A percentile compares a stretch with the other conserved stretches of the same genome.
phyloP scores from a whole-genome alignment of 768 basidiomycete species.

The Hygrophorus russula region DNA sequence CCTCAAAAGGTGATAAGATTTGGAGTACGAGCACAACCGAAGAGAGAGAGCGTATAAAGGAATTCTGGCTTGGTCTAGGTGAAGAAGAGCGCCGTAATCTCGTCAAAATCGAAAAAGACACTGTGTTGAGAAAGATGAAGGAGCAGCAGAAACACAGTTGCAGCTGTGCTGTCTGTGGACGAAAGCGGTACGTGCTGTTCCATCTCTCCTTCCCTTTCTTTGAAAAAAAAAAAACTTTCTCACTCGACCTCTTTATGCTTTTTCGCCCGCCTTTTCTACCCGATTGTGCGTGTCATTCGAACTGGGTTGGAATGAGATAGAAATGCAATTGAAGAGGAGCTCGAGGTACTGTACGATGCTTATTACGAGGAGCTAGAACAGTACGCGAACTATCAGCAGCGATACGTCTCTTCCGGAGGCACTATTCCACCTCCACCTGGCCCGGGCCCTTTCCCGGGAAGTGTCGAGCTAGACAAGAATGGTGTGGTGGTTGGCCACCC shows the following conservation, averaged over 20 bases:
- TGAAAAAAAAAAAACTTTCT: constrained; percentile 9
- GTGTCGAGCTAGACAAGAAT: constrained; percentile 92
- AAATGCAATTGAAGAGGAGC: constrained; percentile 98
- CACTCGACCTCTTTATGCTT: constrained; percentile 16
- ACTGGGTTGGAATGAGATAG: constrained; percentile 26
- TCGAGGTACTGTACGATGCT: constrained; percentile 99
- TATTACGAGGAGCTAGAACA: constrained; percentile 99
- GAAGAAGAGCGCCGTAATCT: constrained; percentile 86
- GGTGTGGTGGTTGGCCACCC: constrained; percentile 48
- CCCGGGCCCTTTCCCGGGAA: constrained; percentile 96
- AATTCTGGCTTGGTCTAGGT: constrained; percentile 92
- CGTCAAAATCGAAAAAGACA: constrained; percentile 97
- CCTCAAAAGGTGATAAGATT: constrained; percentile 62
- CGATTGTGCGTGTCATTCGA: no score
- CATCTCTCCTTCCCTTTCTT: constrained; percentile 14
- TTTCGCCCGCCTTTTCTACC: constrained; percentile 6
- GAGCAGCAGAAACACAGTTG: constrained; percentile 98
- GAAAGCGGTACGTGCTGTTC: constrained; percentile 85
- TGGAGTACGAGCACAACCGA: constrained; percentile 90
- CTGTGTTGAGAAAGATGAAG: constrained; percentile 97
- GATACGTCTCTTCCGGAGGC: constrained; percentile 84
- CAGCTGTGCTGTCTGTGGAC: constrained; percentile 89
- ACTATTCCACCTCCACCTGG: constrained; percentile 88
- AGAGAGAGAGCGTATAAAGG: constrained; percentile 94
- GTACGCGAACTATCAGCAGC: constrained; percentile 97